Conservation (phyloP, 202 grass and related monocot species). For the Saccharum hybrid region DNA sequence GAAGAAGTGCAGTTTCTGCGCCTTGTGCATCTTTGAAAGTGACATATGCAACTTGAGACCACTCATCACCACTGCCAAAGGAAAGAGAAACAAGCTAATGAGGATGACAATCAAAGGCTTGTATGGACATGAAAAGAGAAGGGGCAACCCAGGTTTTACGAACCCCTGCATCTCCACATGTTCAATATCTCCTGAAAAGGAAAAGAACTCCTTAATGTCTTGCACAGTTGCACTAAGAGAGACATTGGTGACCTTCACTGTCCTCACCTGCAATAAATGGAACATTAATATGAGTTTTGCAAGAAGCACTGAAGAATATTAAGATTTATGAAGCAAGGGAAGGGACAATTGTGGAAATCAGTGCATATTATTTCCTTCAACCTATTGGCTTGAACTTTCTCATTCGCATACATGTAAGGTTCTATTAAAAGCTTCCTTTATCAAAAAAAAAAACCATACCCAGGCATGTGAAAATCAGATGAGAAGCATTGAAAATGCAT, state of each 20-base stretch:
- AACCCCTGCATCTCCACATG: constrained; percentile 95
- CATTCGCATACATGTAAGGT: background rate
- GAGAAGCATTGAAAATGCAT: background rate
- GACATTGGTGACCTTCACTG: constrained; percentile 87
- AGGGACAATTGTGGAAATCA: background rate
- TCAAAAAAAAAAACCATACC: background rate
- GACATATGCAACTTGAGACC: constrained; percentile 94
- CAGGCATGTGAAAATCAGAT: background rate
- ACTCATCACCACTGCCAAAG: constrained; percentile 71
- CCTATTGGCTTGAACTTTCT: background rate
- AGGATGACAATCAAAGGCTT: constrained; percentile 5
- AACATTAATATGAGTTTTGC: constrained; percentile 1
- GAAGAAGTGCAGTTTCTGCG: constrained; percentile 92
- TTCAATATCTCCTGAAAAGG: constrained; percentile 97
- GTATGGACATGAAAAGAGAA: constrained; percentile 4
- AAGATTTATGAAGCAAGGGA: background rate
- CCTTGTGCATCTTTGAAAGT: constrained; percentile 90
- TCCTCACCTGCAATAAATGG: constrained; percentile 65
- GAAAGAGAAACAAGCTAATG: constrained; percentile 26
- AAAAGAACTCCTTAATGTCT: constrained; percentile 97
- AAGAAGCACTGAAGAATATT: background rate
- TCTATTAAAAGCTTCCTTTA: too few relatives aligned
- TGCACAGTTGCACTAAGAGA: constrained; percentile 77
- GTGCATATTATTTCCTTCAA: background rate
- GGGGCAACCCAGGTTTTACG: background rate